Base-by-base conservation (phyloP, 2,329 filamentous ascomycete genomes). In the Aspergillus sp. region DNA sequence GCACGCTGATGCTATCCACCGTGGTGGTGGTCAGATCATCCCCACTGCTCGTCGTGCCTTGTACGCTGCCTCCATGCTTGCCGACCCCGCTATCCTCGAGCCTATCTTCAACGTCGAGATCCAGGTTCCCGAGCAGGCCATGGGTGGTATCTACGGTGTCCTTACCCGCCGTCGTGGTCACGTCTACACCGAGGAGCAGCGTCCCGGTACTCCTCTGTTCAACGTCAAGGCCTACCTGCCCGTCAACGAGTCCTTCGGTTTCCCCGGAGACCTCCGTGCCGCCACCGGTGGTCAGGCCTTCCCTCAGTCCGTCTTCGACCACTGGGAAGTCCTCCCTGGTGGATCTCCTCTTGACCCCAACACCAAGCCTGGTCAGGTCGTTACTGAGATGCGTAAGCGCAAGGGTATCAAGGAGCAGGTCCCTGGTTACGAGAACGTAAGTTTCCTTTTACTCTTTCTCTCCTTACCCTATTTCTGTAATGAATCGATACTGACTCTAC, bases 71-170 rank as follows among this genome's bases (percentile, higher is more conserved):
- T 77, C 88, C 60, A 86, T 98, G 60, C 83, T 98, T 63, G 90
- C 93, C 66, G 83, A 95, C 63, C 93, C 93, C 60, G 84, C 83
- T 75, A 84, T 98, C 56, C 85, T 90, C 65, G 93, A 98, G 83
- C 93, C 93, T 69, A 88, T 98, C 77, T 98, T 94, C 87, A 81
- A 96, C 73, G 90, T 95, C 74, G 93, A 98, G 77, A 98, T 98
- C 75, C 90, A 96, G 81, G 93, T 98, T 56, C 91, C 91, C 68
- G 93, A 98, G 83, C 80, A 85, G 69, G 91, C 93, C 72, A 97
- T 98, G 93, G 93, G 93, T 83, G 93, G 93, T 83, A 95, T 98
- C 76, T 98, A 98, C 79, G 88, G 90, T 86, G 90, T 96, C 71
- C 88, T 98, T 66, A 96, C 90, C 77, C 87, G 90, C 70, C 82